phyloP scores from a whole-genome alignment of 495 filamentous ascomycete species.

The Neurospora terricola region DNA sequence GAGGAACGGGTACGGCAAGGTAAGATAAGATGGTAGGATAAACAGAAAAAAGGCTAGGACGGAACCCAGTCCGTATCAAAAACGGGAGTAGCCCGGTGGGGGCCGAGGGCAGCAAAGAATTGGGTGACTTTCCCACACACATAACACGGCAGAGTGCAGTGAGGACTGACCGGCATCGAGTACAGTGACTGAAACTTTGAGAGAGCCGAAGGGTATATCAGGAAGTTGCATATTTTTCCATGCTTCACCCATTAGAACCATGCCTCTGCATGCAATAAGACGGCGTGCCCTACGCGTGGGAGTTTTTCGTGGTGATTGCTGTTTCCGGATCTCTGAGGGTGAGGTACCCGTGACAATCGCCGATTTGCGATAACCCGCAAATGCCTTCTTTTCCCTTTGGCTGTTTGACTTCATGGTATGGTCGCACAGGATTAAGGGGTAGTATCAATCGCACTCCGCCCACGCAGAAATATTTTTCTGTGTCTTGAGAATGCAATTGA shows the following conservation, averaged over 20 bases:
- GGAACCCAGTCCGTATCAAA: neutral
- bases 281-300: neutral
- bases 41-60: neutral
- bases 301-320: neutral
- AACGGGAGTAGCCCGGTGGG: neutral
- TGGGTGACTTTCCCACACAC: neutral
- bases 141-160: neutral
- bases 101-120: neutral
- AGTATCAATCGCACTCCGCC: neutral
- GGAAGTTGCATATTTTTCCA: neutral
- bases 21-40: neutral
- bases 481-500: neutral
- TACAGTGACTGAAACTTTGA: neutral
- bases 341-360: neutral
- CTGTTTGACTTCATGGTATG: neutral
- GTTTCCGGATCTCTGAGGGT: neutral
- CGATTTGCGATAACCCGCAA: neutral
- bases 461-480: neutral
- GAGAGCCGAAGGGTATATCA: neutral
- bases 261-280: neutral
- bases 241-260: neutral
- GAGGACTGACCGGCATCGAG: neutral
- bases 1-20: neutral
- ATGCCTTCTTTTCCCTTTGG: neutral
- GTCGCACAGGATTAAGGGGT: neutral